Evolutionary conservation across 169 alveolate genomes (phyloP), one percentile per base, ranked within the genome.

Genomic region (Eimeria acervulina): DNA sequence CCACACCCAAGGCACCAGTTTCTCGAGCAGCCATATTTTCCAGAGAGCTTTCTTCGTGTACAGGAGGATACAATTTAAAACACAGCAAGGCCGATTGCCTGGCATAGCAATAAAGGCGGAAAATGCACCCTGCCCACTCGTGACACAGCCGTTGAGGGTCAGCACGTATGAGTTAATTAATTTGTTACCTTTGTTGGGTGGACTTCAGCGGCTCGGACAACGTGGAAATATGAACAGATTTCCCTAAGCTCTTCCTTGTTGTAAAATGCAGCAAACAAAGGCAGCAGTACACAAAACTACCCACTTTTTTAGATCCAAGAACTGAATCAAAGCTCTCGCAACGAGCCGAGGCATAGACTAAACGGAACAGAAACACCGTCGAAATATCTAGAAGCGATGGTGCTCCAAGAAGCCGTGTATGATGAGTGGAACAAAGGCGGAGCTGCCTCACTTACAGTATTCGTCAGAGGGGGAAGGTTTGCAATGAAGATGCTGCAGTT

Each of bases 401-500:
- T 70, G 81, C 1, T 33, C 36, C 15, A 13, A 17, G 28, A 17
- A 70, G 47, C 31, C 51, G 2, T 0, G 4, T 2, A 2, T 36
- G 26, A 5, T 70, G n/a, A 1, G 23, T 19, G 15, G 31, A 72
- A 4, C 51, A 72, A 26, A 13, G 89, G 63, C 17, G 61, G 6
- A 15, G 15, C 42, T n/a, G 21, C 44, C 13, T 8, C 19, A 19
- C 93, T 87, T 36, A 87, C 93, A 31, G 83, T 61, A n/a, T 87
- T 87, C 19, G 93, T 87, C 38, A 59, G 93, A 36, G 93, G 93
- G 61, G 93, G 93, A 31, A 87, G 80, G 23, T 87, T 87, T 87
- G 93, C 93, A 59, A 87, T 87, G 70, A 87, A 87, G 59, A 87
- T 87, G 93, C 93, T 87, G 76, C 93, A 87, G 40, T 87, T 87